Percentiles rank a stretch among this genome's conserved stretches.
These are phyloP conservation scores for Gentiana macrophylla DNA, from an alignment of 257 asterid genomes.

Conservation along the genomic window DNA sequence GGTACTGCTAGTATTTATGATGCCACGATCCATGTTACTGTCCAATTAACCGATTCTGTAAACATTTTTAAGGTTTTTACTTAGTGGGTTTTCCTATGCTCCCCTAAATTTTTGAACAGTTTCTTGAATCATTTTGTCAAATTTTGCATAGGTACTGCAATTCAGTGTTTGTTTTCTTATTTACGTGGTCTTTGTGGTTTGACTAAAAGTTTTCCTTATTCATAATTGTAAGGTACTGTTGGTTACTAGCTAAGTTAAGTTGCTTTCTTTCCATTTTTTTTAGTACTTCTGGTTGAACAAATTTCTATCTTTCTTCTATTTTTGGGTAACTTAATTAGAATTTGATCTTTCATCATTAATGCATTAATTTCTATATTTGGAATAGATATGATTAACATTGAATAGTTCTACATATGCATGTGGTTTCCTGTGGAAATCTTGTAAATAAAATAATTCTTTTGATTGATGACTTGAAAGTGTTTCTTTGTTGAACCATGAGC, in stretches of 20 bases:
- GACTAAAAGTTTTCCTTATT: constrained; percentile 3
- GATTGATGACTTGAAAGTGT: too few species aligned
- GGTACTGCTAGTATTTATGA: constrained; percentile 17
- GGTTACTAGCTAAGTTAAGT: background rate
- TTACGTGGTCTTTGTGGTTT: constrained; percentile 10
- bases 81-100: constrained; percentile 19
- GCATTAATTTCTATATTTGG: background rate
- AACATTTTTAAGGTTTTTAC: constrained; percentile 11
- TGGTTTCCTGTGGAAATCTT: too few species aligned
- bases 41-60: constrained; percentile 16
- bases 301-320: background rate
- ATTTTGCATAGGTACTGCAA: too few species aligned
- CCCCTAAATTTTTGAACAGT: constrained; percentile 11
- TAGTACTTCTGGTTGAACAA: background rate
- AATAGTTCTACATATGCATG: too few species aligned
- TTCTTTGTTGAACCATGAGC: too few species aligned
- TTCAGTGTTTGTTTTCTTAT: background rate
- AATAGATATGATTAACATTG: too few species aligned
- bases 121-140: background rate
- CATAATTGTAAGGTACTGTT: background rate
- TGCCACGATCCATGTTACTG: constrained; percentile 20
- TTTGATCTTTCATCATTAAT: too few species aligned
- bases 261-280: background rate
- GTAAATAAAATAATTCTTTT: too few species aligned
- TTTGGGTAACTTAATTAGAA: background rate